These are phyloP conservation scores for Ehretia macrophylla DNA, from an alignment of 257 asterid species.

Conservation along the genomic window DNA sequence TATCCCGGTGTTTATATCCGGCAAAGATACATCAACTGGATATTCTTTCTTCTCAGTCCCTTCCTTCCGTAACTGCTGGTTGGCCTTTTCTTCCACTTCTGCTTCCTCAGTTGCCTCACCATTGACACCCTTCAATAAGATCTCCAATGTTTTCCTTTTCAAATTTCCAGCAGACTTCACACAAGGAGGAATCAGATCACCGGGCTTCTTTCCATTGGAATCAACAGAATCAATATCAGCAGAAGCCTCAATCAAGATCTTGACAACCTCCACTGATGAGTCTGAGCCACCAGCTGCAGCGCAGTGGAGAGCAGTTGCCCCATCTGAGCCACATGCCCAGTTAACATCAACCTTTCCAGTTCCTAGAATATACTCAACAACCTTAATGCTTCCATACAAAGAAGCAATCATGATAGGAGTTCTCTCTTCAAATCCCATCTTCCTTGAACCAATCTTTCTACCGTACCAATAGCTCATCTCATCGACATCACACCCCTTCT, in stretches of 20 bases:
- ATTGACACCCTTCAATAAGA: conserved; percentile 51
- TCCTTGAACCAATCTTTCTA: conserved; percentile 52
- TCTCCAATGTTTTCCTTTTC: conserved; percentile 46
- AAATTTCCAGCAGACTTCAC: conserved; percentile 28
- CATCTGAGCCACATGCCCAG: conserved; percentile 64
- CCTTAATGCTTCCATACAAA: conserved; percentile 60
- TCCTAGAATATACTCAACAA: conserved; percentile 49
- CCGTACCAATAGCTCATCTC: conserved; percentile 77
- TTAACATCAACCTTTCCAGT: conserved; percentile 58
- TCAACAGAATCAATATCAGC: conserved; percentile 48
- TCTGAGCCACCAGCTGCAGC: conserved; percentile 71
- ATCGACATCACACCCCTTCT: conserved; percentile 47
- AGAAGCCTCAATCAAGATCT: conserved; percentile 46
- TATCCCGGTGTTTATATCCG: conserved; percentile 41
- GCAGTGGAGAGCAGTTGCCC: conserved; percentile 85
- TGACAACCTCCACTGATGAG: conserved; percentile 42
- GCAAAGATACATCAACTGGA: conserved; percentile 51
- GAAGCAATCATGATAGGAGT: conserved; percentile 77
- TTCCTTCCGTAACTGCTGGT: conserved; percentile 13
- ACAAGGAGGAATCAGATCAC: conserved; percentile 50
- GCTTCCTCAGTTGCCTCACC: conserved; percentile 23
- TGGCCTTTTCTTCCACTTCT: conserved; percentile 27
- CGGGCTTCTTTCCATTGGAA: conserved; percentile 56
- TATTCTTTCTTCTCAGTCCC: conserved; percentile 65
- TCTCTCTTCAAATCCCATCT: conserved; percentile 76